phyloP scores from a whole-genome alignment of 2,329 filamentous ascomycete genomes.

The Aspergillus uvarum region DNA sequence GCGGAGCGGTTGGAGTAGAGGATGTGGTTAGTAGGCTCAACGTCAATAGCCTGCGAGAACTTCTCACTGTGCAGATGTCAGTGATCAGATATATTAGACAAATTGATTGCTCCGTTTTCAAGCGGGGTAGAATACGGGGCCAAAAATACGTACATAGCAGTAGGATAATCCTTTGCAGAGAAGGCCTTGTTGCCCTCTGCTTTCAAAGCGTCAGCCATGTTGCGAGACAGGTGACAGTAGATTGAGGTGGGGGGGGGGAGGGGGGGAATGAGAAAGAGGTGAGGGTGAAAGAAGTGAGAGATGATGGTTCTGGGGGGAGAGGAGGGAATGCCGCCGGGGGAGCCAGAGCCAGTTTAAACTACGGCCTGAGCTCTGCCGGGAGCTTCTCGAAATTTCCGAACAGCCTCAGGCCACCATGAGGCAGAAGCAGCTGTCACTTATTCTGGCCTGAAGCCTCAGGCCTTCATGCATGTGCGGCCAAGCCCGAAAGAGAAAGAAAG shows the following conservation, averaged over 20 bases:
- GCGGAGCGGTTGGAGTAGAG: slow-evolving; percentile 97
- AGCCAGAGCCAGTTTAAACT: slow-evolving; percentile 18
- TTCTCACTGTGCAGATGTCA: slow-evolving; percentile 64
- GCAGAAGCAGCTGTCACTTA: too few relatives aligned
- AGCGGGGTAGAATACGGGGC: slow-evolving; percentile 24
- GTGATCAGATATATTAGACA: slow-evolving; percentile 2
- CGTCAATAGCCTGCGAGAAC: slow-evolving; percentile 87
- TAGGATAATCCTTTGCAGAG: slow-evolving; percentile 92
- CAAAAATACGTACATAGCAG: slow-evolving; percentile 77
- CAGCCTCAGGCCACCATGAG: too few relatives aligned
- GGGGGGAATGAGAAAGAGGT: not conserved
- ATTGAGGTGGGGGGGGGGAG: slow-evolving; percentile 3
- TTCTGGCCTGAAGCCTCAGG: too few relatives aligned
- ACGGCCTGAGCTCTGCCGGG: slow-evolving; percentile 24
- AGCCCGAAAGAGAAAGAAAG: slow-evolving; percentile 22
- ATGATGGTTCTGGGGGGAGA: slow-evolving; percentile 4
- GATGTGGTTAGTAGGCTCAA: slow-evolving; percentile 89
- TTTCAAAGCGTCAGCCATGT: slow-evolving; percentile 80
- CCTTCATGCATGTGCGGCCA: slow-evolving; percentile 16
- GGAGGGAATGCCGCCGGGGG: slow-evolving; percentile 12
- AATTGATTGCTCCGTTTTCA: not conserved
- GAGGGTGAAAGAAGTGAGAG: slow-evolving; percentile 5
- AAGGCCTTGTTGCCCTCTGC: slow-evolving; percentile 98
- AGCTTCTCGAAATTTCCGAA: slow-evolving; percentile 50
- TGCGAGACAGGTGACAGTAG: slow-evolving; percentile 18